A percentile compares a stretch with the other conserved stretches of the same genome.
Evolutionary conservation across 106 monocot species (phyloP).

Genomic region (Dendrobium huoshanense): DNA sequence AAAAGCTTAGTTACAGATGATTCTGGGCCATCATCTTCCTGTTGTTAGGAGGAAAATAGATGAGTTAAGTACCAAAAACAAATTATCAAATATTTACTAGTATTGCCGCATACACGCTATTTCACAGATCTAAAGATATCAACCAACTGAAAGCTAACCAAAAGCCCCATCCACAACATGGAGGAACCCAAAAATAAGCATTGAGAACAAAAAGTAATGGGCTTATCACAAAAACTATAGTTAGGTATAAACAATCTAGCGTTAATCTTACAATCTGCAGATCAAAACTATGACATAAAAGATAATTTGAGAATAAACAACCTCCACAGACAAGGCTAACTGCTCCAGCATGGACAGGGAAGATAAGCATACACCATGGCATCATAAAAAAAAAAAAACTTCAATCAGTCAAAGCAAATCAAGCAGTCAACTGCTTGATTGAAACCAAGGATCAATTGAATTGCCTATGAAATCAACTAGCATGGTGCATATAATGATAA

Average conservation of each 20-base stretch:
- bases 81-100: background rate
- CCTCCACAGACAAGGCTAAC: background rate
- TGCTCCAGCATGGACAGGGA: too few relatives aligned
- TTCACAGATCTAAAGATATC: background rate
- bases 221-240: background rate
- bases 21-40: constrained; percentile 87
- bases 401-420: too few relatives aligned
- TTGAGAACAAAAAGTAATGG: background rate
- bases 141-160: background rate
- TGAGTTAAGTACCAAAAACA: background rate
- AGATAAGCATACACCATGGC: too few relatives aligned
- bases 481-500: too few relatives aligned
- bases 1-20: constrained; percentile 80
- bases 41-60: constrained; percentile 7
- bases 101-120: background rate
- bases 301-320: background rate
- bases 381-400: too few relatives aligned
- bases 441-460: too few relatives aligned
- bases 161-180: background rate
- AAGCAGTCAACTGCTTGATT: too few relatives aligned
- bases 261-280: background rate
- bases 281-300: background rate
- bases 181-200: too few relatives aligned
- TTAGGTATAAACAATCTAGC: background rate
- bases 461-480: too few relatives aligned